phyloP scores from a whole-genome alignment of 345 rosid species.

The Eucalyptus shirleyi region DNA sequence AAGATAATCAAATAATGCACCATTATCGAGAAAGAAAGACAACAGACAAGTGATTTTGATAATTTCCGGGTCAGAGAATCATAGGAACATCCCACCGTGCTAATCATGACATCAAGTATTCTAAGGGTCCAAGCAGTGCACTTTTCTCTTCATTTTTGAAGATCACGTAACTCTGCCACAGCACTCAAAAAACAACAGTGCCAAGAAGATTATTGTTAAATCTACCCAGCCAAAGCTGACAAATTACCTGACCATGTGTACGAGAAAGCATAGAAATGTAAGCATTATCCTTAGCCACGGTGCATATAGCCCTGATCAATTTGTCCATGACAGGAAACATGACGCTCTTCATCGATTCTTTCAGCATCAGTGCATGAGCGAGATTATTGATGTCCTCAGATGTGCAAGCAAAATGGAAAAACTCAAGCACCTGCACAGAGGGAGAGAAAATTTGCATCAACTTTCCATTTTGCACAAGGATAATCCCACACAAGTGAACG shows the following conservation, averaged over 20 bases:
- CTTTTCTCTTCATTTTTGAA: neutral
- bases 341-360: conserved; percentile 47
- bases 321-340: conserved; percentile 69
- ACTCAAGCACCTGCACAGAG: conserved; percentile 70
- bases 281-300: conserved; percentile 60
- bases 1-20: neutral
- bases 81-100: neutral
- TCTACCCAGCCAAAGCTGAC: neutral
- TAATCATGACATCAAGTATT: neutral
- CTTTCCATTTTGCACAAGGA: neutral
- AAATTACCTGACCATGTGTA: conserved; percentile 91
- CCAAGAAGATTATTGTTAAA: neutral
- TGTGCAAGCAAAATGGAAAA: conserved; percentile 94
- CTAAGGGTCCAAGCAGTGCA: neutral
- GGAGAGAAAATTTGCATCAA: neutral
- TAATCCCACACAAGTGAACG: neutral
- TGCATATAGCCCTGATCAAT: conserved; percentile 41
- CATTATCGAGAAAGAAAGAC: neutral
- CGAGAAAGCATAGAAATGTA: conserved; percentile 84
- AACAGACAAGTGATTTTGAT: neutral
- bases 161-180: neutral
- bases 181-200: neutral
- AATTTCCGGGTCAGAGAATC: neutral
- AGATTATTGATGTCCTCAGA: conserved; percentile 97
- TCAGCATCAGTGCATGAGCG: conserved; percentile 86